Conservation (phyloP, 352 stramenopile genomes). For the Phytophthora boehmeriae region DNA sequence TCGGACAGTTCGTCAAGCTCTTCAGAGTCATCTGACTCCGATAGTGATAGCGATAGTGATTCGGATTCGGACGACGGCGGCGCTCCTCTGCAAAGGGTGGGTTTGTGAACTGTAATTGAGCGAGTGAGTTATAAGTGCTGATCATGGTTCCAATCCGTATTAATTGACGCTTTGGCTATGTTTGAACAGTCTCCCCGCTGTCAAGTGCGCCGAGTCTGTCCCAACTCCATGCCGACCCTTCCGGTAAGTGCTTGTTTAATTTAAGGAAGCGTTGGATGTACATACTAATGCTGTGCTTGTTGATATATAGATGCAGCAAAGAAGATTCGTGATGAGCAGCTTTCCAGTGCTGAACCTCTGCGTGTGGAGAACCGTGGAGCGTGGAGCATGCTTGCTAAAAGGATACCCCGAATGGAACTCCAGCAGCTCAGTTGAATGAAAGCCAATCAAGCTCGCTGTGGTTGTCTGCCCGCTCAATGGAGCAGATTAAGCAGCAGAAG, state of each 20-base stretch:
- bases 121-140: constrained; percentile 44
- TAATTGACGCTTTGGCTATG: constrained; percentile 39
- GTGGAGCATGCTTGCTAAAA: constrained; percentile 86
- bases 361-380: constrained; percentile 84
- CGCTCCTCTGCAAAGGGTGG: constrained; percentile 84
- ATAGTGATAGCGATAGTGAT: constrained; percentile 88
- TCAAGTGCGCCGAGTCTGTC: constrained; percentile 58
- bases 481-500: constrained; percentile 90
- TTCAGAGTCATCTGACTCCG: constrained; percentile 84
- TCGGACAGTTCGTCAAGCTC: constrained; percentile 79
- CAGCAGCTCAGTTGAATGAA: constrained; percentile 59
- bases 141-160: constrained; percentile 26
- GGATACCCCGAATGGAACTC: constrained; percentile 65
- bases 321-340: constrained; percentile 78
- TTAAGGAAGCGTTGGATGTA: neutral
- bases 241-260: constrained; percentile 41
- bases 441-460: constrained; percentile 82
- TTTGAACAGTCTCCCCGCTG: constrained; percentile 61
- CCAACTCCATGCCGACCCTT: constrained; percentile 35
- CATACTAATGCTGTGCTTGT: constrained; percentile 19
- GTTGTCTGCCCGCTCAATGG: constrained; percentile 83
- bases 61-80: constrained; percentile 80
- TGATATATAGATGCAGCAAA: constrained; percentile 59
- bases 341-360: constrained; percentile 62
- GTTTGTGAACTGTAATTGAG: constrained; percentile 69